Evolutionary conservation across 2,329 filamentous ascomycete genomes (phyloP).

Genomic region (Talaromyces verruculosus): DNA sequence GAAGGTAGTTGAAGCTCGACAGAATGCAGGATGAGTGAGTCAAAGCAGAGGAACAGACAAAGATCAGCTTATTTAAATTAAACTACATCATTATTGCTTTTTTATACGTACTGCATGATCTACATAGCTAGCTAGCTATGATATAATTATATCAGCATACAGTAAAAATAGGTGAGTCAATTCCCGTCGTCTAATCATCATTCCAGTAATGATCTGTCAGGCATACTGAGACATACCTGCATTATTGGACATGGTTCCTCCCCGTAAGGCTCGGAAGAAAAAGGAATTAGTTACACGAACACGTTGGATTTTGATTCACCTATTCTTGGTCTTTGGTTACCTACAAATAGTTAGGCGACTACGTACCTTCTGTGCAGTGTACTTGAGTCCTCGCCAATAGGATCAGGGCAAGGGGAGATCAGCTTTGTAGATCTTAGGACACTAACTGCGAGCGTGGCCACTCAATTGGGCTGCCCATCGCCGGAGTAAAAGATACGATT

Average conservation of each 20-base stretch:
- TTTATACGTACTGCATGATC: background rate
- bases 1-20: background rate
- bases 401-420: background rate
- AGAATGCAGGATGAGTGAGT: too few relatives aligned
- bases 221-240: background rate
- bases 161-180: background rate
- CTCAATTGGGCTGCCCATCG: background rate
- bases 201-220: background rate
- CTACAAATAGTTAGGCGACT: background rate
- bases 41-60: conserved; percentile 2
- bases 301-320: background rate
- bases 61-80: conserved; percentile 7
- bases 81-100: conserved; percentile 2
- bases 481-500: background rate
- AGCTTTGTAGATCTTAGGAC: conserved; percentile 4
- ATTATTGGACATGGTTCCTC: background rate
- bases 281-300: background rate
- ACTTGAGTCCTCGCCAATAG: conserved; percentile 14
- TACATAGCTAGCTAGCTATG: background rate
- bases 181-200: background rate
- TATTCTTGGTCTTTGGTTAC: background rate
- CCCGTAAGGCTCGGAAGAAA: background rate
- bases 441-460: background rate
- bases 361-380: background rate
- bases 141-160: background rate